A percentile compares a stretch with the other conserved stretches of the same genome.
Evolutionary conservation across 768 basidiomycete genomes (phyloP).

Genomic region (Kwoniella europaea): DNA sequence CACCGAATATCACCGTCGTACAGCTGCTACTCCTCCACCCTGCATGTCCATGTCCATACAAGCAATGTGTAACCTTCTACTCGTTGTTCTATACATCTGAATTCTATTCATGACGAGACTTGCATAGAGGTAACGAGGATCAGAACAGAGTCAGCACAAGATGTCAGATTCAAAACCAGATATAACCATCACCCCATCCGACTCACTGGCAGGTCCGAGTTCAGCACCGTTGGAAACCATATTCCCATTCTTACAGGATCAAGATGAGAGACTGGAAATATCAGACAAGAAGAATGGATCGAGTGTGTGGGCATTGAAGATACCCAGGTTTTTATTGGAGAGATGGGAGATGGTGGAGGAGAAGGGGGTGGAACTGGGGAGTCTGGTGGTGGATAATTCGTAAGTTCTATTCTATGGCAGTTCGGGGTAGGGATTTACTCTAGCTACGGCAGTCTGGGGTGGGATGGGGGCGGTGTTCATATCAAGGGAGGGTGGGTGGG

Average conservation of each 20-base stretch:
- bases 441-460: neutral
- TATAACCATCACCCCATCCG: slow-evolving; percentile 1
- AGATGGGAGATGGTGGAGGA: slow-evolving; percentile 77
- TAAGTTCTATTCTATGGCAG: slow-evolving; percentile 26
- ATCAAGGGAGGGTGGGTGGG: neutral
- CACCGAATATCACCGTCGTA: slow-evolving; percentile 10
- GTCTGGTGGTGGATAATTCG: slow-evolving; percentile 74
- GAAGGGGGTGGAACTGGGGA: slow-evolving; percentile 80
- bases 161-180: slow-evolving; percentile 31
- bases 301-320: slow-evolving; percentile 59
- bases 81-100: neutral
- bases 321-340: slow-evolving; percentile 84
- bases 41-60: neutral
- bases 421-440: neutral
- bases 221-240: neutral
- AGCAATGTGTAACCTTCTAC: neutral
- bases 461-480: neutral
- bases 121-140: neutral
- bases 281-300: slow-evolving; percentile 14
- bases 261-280: slow-evolving; percentile 30
- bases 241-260: slow-evolving; percentile 12
- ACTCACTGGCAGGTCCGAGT: slow-evolving; percentile 6
- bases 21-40: neutral
- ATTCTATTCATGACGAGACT: neutral
- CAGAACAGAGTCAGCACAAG: neutral